phyloP scores from a whole-genome alignment of 2,329 filamentous ascomycete genomes.

The Lasiodiplodia sp. region DNA sequence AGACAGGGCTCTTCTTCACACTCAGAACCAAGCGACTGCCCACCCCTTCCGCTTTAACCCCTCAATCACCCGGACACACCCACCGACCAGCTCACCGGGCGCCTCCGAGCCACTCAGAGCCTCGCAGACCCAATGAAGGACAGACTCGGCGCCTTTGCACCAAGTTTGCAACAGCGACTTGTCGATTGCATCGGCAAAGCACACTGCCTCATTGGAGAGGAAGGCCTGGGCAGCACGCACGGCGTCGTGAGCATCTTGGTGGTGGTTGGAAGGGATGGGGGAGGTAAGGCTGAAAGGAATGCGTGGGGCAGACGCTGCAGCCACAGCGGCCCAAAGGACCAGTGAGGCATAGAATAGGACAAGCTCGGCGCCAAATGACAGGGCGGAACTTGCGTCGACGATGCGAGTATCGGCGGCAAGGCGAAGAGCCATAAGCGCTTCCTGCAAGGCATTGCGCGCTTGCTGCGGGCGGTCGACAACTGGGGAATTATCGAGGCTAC shows the following conservation, averaged over 20 bases:
- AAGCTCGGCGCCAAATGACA: slow-evolving; percentile 43
- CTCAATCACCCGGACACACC: slow-evolving; percentile 16
- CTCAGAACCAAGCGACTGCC: slow-evolving; percentile 22
- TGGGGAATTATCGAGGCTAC: slow-evolving; percentile 37
- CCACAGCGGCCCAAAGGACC: slow-evolving; percentile 42
- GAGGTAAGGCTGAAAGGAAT: background rate
- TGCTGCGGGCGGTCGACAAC: slow-evolving; percentile 29
- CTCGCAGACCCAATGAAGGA: slow-evolving; percentile 22
- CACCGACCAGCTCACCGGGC: slow-evolving; percentile 20
- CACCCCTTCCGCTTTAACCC: slow-evolving; percentile 12
- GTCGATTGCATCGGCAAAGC: background rate
- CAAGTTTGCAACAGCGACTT: slow-evolving; percentile 10
- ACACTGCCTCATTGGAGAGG: background rate
- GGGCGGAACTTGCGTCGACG: slow-evolving; percentile 37
- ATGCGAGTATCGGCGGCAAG: slow-evolving; percentile 40
- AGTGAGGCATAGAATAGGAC: slow-evolving; percentile 45
- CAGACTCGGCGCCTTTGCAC: slow-evolving; percentile 6
- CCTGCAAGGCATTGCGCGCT: slow-evolving; percentile 32
- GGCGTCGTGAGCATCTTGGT: background rate
- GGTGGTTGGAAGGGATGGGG: background rate
- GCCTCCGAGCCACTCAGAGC: slow-evolving; percentile 7
- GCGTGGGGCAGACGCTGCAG: background rate
- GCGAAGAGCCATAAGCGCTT: slow-evolving; percentile 41
- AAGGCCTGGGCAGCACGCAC: background rate
- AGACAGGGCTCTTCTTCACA: background rate